Percentiles rank a stretch among this genome's conserved stretches.
Evolutionary conservation across 2,329 filamentous ascomycete species (phyloP).

Genomic region (Beauveria sp.): DNA sequence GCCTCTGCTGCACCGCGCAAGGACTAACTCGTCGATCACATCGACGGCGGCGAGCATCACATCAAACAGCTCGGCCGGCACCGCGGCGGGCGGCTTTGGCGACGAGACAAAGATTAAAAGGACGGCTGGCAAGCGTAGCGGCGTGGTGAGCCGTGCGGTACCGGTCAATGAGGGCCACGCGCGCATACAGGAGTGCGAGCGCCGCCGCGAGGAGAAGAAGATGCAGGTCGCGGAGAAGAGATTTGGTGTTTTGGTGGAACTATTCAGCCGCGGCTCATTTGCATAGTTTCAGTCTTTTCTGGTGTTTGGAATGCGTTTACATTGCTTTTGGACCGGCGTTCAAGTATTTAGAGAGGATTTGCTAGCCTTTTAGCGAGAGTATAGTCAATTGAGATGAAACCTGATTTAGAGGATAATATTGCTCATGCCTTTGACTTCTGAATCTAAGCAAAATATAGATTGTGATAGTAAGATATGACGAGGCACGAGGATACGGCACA

Average conservation of each 20-base stretch:
- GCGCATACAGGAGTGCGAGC: constrained; percentile 48
- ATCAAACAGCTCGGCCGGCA: constrained; percentile 5
- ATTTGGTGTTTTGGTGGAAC: constrained; percentile 47
- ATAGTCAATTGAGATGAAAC: neutral
- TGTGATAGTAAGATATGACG: too few species aligned
- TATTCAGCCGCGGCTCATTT: constrained; percentile 47
- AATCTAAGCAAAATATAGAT: too few species aligned
- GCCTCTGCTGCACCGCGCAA: constrained; percentile 64
- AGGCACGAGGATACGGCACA: too few species aligned
- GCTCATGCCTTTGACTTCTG: too few species aligned
- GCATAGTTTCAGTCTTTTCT: constrained; percentile 11
- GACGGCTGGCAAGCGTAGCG: constrained; percentile 52
- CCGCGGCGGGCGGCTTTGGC: constrained; percentile 29
- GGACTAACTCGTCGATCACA: constrained; percentile 51
- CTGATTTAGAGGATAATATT: neutral
- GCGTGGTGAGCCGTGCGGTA: constrained; percentile 49
- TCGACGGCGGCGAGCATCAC: constrained; percentile 21
- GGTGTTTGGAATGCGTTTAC: too few species aligned
- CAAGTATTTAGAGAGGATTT: neutral
- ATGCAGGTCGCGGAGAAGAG: constrained; percentile 50
- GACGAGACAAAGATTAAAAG: constrained; percentile 52
- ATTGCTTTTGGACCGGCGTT: neutral
- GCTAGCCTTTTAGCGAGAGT: neutral
- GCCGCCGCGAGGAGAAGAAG: constrained; percentile 50
- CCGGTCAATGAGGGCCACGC: constrained; percentile 51